phyloP scores from a whole-genome alignment of 306 rosid species.

The Sindora glabra region DNA sequence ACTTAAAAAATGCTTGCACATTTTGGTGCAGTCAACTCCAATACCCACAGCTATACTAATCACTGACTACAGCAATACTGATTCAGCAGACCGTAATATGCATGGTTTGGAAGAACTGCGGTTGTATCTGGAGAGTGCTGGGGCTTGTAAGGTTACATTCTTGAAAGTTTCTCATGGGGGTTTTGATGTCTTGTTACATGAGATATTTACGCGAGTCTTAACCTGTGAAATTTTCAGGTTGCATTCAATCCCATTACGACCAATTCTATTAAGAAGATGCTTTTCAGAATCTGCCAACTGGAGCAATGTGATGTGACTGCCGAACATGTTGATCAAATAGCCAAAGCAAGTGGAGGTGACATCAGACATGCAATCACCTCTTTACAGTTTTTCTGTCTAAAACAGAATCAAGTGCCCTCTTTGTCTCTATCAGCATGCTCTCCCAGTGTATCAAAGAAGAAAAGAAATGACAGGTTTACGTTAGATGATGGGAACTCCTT shows the following conservation, averaged over 20 bases:
- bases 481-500: constrained; percentile 36
- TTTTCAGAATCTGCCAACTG: constrained; percentile 58
- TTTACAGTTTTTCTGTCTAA: constrained; percentile 69
- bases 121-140: constrained; percentile 64
- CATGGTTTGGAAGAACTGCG: constrained; percentile 52
- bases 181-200: constrained; percentile 1
- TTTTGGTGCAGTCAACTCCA: constrained; percentile 55
- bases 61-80: constrained; percentile 59
- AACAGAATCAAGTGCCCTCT: constrained; percentile 39
- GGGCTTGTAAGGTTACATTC: constrained; percentile 98
- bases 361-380: constrained; percentile 90
- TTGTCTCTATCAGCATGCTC: constrained; percentile 22
- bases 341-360: constrained; percentile 94
- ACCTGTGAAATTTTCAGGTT: constrained; percentile 49
- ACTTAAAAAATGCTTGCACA: constrained; percentile 57
- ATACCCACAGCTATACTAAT: constrained; percentile 79
- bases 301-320: constrained; percentile 54
- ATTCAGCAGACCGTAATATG: constrained; percentile 54
- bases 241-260: constrained; percentile 78
- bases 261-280: constrained; percentile 65
- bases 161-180: constrained; percentile 18
- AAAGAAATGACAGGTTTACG: constrained; percentile 18
- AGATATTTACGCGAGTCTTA: constrained; percentile 13
- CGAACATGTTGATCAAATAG: constrained; percentile 70
- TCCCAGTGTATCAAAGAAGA: constrained; percentile 17